Conservation (phyloP, 2,329 filamentous ascomycete genomes). For the Colletotrichum sp. region DNA sequence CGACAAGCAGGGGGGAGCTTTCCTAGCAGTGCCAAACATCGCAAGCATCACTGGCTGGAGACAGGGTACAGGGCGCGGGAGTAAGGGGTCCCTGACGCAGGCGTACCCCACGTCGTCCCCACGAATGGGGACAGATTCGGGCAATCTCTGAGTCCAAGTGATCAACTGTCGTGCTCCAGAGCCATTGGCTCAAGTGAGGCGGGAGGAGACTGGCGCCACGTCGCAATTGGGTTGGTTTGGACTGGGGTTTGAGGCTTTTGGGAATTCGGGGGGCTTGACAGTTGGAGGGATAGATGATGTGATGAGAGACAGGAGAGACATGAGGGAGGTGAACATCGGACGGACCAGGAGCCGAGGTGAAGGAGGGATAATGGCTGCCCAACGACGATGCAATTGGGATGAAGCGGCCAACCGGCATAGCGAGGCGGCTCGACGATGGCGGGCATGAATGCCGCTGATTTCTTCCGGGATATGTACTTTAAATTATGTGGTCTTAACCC, state of each 20-base stretch:
- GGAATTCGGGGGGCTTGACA: neutral
- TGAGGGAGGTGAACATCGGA: conserved; percentile 1
- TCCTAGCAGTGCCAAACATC: conserved; percentile 8
- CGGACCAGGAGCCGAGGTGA: neutral
- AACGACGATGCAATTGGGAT: conserved; percentile 14
- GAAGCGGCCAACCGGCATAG: conserved; percentile 11
- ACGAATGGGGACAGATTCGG: conserved; percentile 13
- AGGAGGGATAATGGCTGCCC: conserved; percentile 24
- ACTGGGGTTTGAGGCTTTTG: conserved; percentile 6
- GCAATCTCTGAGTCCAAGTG: conserved; percentile 15
- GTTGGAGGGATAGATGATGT: neutral
- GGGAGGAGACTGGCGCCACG: conserved; percentile 23
- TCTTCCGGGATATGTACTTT: neutral
- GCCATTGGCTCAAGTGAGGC: conserved; percentile 21
- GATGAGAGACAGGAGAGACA: neutral
- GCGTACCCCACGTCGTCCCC: conserved; percentile 20
- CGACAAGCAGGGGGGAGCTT: conserved; percentile 16
- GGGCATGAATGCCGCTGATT: conserved; percentile 16
- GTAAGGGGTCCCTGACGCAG: conserved; percentile 21
- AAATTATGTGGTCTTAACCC: conserved; percentile 3
- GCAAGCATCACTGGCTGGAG: conserved; percentile 15
- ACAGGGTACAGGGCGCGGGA: conserved; percentile 16
- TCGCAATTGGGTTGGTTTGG: conserved; percentile 20
- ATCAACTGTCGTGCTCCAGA: conserved; percentile 21
- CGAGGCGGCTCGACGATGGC: neutral